phyloP scores from a whole-genome alignment of 257 asterid genomes.

The Coffea canephora region DNA sequence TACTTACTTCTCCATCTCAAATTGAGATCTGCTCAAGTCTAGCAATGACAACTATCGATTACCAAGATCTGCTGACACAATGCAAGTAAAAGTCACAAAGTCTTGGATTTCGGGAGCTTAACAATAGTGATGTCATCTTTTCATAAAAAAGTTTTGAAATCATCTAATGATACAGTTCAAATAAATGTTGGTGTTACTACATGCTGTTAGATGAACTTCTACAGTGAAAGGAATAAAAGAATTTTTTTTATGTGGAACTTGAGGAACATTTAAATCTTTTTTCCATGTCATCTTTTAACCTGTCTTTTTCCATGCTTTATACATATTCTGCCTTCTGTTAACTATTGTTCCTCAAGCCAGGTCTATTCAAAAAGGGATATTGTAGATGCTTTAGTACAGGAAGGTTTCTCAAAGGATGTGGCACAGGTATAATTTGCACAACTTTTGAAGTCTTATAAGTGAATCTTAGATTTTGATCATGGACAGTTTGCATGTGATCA shows the following conservation, averaged over 20 bases:
- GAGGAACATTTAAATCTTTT: not conserved
- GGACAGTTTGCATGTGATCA: not conserved
- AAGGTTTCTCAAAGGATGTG: conserved; percentile 91
- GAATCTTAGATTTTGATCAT: not conserved
- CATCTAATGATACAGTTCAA: not conserved
- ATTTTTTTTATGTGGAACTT: not conserved
- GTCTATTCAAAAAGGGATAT: conserved; percentile 79
- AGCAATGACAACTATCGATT: not conserved
- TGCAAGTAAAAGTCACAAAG: not conserved
- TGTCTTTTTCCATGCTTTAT: conserved; percentile 4
- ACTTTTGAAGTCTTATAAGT: not conserved
- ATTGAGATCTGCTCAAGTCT: not conserved
- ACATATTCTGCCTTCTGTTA: conserved; percentile 18
- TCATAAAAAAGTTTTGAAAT: not conserved
- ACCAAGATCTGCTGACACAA: not conserved
- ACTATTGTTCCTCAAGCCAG: conserved; percentile 59
- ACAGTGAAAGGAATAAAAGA: not conserved
- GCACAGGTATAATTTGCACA: conserved; percentile 58
- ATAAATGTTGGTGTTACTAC: not conserved
- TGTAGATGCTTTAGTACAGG: conserved; percentile 62
- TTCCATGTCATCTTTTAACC: not conserved
- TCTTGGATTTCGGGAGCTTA: not conserved
- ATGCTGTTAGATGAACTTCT: not conserved
- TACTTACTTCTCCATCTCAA: not conserved
- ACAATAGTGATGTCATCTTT: not conserved